These are phyloP conservation scores for Kodamaea plutei DNA, from an alignment of 1,139 yeast genomes.

Conservation along the genomic window DNA sequence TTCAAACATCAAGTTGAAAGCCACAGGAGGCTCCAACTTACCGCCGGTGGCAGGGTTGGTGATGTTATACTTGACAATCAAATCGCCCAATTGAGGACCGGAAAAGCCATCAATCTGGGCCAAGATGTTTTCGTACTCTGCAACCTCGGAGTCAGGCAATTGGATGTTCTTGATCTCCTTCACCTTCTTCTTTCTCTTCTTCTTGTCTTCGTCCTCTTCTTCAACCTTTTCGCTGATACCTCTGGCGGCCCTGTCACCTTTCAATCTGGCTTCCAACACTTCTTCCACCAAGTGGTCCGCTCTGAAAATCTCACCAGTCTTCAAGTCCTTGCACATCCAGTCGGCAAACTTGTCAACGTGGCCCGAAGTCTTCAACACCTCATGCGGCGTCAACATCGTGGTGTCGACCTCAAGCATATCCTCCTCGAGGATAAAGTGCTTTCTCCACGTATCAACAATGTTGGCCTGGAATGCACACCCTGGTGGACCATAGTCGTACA, in stretches of 20 bases:
- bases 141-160: conserved; percentile 73
- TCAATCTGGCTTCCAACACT: conserved; percentile 89
- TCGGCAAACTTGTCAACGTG: conserved; percentile 99
- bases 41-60: conserved; percentile 91
- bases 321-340: conserved; percentile 97
- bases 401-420: conserved; percentile 99
- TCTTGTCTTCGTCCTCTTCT: conserved; percentile 67
- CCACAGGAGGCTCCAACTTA: conserved; percentile 81
- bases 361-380: conserved; percentile 96
- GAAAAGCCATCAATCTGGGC: conserved; percentile 96
- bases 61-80: conserved; percentile 76
- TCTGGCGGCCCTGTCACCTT: conserved; percentile 95
- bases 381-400: conserved; percentile 96
- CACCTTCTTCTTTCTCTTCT: conserved; percentile 90
- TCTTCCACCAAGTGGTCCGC: conserved; percentile 98
- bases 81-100: conserved; percentile 86
- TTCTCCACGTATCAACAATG: conserved; percentile 92
- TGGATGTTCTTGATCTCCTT: conserved; percentile 89
- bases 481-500: conserved; percentile 98
- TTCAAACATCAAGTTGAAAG: conserved; percentile 97
- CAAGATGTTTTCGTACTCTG: conserved; percentile 78
- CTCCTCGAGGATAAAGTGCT: conserved; percentile 94
- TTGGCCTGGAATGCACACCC: conserved; percentile 98
- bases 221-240: conserved; percentile 57
- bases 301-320: conserved; percentile 96